These are phyloP conservation scores for Rhynchosporium graminicola DNA, from an alignment of 2,329 filamentous ascomycete species.

Conservation along the genomic window DNA sequence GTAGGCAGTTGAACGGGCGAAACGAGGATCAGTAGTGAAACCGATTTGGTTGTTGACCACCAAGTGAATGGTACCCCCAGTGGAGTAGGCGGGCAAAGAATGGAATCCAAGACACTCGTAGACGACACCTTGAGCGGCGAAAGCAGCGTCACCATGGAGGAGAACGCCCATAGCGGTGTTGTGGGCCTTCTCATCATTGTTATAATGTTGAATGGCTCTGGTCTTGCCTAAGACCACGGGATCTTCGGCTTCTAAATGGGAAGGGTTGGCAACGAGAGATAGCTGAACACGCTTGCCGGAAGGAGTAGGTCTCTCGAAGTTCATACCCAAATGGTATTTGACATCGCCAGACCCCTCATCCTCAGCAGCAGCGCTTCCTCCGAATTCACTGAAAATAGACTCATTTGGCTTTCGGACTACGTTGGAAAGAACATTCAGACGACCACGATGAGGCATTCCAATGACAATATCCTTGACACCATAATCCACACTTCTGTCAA, in stretches of 20 bases:
- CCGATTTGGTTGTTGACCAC: slow-evolving; percentile 99
- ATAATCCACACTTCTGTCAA: slow-evolving; percentile 97
- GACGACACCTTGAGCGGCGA: slow-evolving; percentile 94
- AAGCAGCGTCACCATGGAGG: slow-evolving; percentile 95
- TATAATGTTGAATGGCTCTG: slow-evolving; percentile 97
- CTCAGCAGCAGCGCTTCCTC: slow-evolving; percentile 79
- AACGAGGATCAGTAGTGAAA: slow-evolving; percentile 97
- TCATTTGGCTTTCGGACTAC: slow-evolving; percentile 99
- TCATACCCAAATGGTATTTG: slow-evolving; percentile 99
- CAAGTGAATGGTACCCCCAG: slow-evolving; percentile 93
- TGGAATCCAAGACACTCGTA: slow-evolving; percentile 99
- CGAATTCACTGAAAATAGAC: slow-evolving; percentile 99
- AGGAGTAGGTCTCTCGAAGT: slow-evolving; percentile 97
- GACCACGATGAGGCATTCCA: slow-evolving; percentile 98
- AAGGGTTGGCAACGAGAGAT: slow-evolving; percentile 96
- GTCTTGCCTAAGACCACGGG: slow-evolving; percentile 98
- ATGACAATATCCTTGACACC: slow-evolving; percentile 99
- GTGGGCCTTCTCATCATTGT: slow-evolving; percentile 90
- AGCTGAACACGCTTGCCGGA: slow-evolving; percentile 99
- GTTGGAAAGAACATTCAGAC: slow-evolving; percentile 96
- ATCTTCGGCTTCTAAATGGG: slow-evolving; percentile 96
- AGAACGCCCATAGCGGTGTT: slow-evolving; percentile 92
- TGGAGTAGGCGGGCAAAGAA: slow-evolving; percentile 92
- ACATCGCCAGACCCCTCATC: slow-evolving; percentile 98
- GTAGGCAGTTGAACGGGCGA: slow-evolving; percentile 95